Evolutionary conservation across 495 filamentous ascomycete species (phyloP).

Genomic region (Lasiosphaeria ovina): DNA sequence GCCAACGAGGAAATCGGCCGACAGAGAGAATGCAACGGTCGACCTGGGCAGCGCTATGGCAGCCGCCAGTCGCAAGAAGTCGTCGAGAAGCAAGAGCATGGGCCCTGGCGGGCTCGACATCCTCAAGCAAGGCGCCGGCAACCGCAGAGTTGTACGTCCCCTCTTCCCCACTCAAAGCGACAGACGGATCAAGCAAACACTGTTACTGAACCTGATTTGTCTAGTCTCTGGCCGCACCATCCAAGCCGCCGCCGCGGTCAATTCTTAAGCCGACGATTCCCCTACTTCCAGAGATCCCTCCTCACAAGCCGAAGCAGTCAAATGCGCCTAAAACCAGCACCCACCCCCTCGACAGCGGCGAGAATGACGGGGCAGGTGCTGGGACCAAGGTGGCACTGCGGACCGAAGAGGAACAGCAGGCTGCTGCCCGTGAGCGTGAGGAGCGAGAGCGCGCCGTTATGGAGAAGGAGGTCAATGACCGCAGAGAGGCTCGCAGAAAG

Average conservation of each 20-base stretch:
- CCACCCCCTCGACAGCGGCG: conserved; percentile 52
- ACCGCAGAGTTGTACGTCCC: conserved; percentile 69
- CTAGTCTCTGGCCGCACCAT: conserved; percentile 49
- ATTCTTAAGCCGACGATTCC: conserved; percentile 85
- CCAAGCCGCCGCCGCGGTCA: conserved; percentile 57
- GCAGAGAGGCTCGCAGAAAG: conserved; percentile 82
- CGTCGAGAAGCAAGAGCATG: conserved; percentile 82
- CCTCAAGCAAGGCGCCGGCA: conserved; percentile 73
- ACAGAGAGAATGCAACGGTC: conserved; percentile 72
- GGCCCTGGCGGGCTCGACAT: conserved; percentile 87
- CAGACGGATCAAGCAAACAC: too few relatives aligned
- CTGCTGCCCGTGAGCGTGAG: conserved; percentile 68
- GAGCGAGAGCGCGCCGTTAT: conserved; percentile 64
- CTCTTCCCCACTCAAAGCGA: neutral
- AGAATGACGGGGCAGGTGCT: conserved; percentile 23
- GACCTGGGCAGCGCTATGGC: conserved; percentile 50
- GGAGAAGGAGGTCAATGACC: conserved; percentile 68
- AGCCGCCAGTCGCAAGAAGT: conserved; percentile 60
- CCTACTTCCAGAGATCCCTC: conserved; percentile 60
- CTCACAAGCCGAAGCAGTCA: conserved; percentile 40
- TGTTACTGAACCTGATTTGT: neutral
- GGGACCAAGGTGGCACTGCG: conserved; percentile 52
- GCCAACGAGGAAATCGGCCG: conserved; percentile 47
- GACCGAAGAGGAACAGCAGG: conserved; percentile 79
- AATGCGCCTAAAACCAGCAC: conserved; percentile 43